phyloP scores from a whole-genome alignment of 345 rosid genomes.

The Nephelium lappaceum region DNA sequence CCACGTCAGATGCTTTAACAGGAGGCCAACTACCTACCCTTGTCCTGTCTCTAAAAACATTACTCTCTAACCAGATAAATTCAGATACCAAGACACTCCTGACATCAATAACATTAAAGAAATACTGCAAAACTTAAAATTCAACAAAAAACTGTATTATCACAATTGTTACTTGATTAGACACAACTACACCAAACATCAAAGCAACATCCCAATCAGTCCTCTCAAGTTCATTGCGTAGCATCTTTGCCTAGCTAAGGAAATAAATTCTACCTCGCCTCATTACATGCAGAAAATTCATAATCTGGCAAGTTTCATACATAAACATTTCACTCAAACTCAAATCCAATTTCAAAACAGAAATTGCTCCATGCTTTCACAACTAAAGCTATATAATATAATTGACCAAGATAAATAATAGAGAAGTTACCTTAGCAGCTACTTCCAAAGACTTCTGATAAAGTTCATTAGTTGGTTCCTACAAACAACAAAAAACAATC shows the following conservation, averaged over 20 bases:
- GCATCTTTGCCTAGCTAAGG: background rate
- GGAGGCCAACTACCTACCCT: background rate
- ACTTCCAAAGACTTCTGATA: slow-evolving; percentile 75
- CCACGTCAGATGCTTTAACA: background rate
- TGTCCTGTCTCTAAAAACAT: background rate
- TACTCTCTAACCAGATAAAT: background rate
- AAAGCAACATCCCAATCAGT: background rate
- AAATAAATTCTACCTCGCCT: background rate
- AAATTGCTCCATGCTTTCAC: background rate
- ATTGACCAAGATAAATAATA: background rate
- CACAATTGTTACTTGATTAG: background rate
- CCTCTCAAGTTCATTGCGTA: background rate
- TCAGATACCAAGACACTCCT: background rate
- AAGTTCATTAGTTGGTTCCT: slow-evolving; percentile 79
- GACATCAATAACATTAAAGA: background rate
- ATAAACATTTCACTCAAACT: background rate
- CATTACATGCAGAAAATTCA: background rate
- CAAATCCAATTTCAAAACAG: background rate
- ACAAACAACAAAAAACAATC: slow-evolving; percentile 22
- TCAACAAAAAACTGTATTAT: background rate
- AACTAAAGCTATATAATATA: background rate
- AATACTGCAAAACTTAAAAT: background rate
- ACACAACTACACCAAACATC: background rate
- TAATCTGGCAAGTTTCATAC: background rate
- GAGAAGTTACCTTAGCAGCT: slow-evolving; percentile 64